phyloP scores from a whole-genome alignment of 306 rosid species.

The Malus asiatica region DNA sequence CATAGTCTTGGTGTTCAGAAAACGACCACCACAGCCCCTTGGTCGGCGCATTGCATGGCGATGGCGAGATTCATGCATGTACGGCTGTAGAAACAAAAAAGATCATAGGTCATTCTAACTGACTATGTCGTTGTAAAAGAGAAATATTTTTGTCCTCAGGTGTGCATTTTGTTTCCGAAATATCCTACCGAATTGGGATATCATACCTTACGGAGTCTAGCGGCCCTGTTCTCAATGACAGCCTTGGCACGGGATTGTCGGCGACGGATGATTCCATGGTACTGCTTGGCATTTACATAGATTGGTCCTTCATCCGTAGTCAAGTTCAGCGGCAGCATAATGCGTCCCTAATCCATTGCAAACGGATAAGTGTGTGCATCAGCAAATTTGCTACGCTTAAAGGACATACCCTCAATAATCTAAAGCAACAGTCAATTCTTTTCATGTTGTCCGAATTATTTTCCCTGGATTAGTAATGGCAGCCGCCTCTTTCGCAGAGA shows the following conservation, averaged over 20 bases:
- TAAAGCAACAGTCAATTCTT: not conserved
- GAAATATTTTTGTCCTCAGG: not conserved
- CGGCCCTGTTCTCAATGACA: conserved; percentile 42
- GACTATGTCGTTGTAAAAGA: not conserved
- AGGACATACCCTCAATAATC: conserved; percentile 2
- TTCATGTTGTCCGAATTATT: not conserved
- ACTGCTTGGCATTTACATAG: conserved; percentile 94
- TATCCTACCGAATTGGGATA: not conserved
- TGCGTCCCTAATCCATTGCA: conserved; percentile 60
- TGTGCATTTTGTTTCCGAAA: not conserved
- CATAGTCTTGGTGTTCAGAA: conserved; percentile 53
- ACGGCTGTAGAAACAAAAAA: conserved; percentile 53
- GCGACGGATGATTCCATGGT: conserved; percentile 89
- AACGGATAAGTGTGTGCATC: conserved; percentile 13
- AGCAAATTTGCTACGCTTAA: conserved; percentile 3
- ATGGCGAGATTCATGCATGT: conserved; percentile 96
- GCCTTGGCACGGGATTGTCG: conserved; percentile 90
- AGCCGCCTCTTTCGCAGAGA: not conserved
- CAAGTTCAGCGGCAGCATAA: conserved; percentile 83
- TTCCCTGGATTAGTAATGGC: not conserved
- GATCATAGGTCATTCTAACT: conserved; percentile 6
- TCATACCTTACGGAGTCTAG: conserved; percentile 63
- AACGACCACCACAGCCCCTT: conserved; percentile 91
- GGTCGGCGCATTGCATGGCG: conserved; percentile 92
- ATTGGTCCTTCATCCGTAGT: conserved; percentile 81